Base-by-base conservation (phyloP, 495 filamentous ascomycete genomes). In the Neurospora sp. region DNA sequence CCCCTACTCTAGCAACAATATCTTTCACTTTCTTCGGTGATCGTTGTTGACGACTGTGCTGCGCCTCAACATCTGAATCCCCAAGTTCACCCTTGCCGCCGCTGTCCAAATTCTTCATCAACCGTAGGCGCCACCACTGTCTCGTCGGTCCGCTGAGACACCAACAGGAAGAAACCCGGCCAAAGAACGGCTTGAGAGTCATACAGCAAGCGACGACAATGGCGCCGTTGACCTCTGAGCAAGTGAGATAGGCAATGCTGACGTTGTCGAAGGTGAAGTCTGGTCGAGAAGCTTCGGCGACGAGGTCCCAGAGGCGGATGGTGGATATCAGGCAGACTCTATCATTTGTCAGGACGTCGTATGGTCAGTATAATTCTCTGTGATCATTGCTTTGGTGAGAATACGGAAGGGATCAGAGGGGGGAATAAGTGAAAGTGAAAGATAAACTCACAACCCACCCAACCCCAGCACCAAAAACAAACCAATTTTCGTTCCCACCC, bases 151-250 rank as follows among this genome's bases (percentile, higher is more conserved):
- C 4, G 40, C 38, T 39, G 8, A 71, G 39, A 14, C 12, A 39
- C 40, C 40, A 14, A 31, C 16, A 39, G 8, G 27, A 1, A 41
- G 38, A 39, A 20, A 42, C 10, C 2, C 73, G 74, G 12, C 71
- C 73, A 18, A 80, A 39, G 7, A 80, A 69, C 10, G 79, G 77
- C 31, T 79, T 78, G 11, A 82, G 72, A 11, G 79, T 79, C 69
- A 81, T 79, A 66, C 79, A 76, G 74, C 80, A 81, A 6, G 82
- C 81, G 62, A 81, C 80, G 41, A 78, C 76, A 44, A 83, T 79
- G n/a, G 79, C 79, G 12, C 80, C 74, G 75, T 82, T 79, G 72
- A 75, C 72, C 76, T 82, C 80, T 73, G 82, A 73, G 71, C 75
- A 75, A 16, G 78, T 81, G 77, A 80, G 78, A 54, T 79, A 73